Evolutionary conservation across 257 asterid species (phyloP).

Genomic region (Prunella vulgaris): DNA sequence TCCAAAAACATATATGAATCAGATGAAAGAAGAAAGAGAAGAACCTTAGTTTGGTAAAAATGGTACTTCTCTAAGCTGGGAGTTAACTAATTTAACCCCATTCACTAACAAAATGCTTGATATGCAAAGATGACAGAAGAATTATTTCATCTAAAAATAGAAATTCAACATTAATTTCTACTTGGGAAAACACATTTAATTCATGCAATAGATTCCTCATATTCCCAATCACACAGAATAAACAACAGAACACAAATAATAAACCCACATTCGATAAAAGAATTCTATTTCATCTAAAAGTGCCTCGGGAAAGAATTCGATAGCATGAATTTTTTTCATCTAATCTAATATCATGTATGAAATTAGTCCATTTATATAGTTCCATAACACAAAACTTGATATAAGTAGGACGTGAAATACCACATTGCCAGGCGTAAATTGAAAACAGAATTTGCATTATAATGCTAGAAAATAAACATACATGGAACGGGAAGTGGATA

Average conservation of each 20-base stretch:
- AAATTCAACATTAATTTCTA: too few relatives aligned
- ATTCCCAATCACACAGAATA: too few relatives aligned
- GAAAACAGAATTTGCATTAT: not conserved
- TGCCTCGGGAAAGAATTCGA: too few relatives aligned
- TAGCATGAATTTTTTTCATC: too few relatives aligned
- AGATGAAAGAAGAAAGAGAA: not conserved
- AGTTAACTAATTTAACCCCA: not conserved
- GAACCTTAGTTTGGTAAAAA: not conserved
- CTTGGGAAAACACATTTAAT: too few relatives aligned
- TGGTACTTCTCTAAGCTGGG: not conserved
- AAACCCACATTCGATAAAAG: not conserved
- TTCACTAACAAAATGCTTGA: not conserved
- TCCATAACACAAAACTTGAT: too few relatives aligned
- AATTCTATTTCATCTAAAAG: too few relatives aligned
- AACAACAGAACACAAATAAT: too few relatives aligned
- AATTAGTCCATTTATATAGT: too few relatives aligned
- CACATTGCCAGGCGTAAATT: not conserved
- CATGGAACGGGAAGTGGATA: conserved; percentile 67
- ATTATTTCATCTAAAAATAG: not conserved
- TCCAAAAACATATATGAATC: not conserved
- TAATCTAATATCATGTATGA: too few relatives aligned
- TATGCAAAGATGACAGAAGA: not conserved
- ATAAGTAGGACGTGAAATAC: too few relatives aligned
- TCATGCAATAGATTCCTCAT: too few relatives aligned
- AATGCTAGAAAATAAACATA: conserved; percentile 12